Percentiles rank a stretch among this genome's conserved stretches.
Evolutionary conservation across 2,329 filamentous ascomycete genomes (phyloP).

Genomic region (Colletotrichum kahawae): DNA sequence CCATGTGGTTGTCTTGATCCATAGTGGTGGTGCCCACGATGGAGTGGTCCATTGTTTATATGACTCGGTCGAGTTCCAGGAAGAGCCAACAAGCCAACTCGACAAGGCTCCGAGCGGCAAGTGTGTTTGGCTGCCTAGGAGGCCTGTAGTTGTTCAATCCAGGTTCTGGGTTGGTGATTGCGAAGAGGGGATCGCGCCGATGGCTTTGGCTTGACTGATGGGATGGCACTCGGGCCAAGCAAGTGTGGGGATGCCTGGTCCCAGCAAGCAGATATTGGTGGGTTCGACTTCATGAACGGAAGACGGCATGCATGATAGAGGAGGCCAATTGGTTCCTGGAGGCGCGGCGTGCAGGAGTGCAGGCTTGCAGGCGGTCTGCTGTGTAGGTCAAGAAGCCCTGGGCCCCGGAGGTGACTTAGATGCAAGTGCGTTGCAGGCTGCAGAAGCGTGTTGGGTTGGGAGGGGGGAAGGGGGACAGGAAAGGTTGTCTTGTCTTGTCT

Average conservation of each 20-base stretch:
- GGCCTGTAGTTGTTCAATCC: slow-evolving; percentile 4
- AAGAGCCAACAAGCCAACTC: background rate
- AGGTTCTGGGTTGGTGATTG: slow-evolving; percentile 13
- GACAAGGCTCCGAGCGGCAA: background rate
- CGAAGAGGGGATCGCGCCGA: slow-evolving; percentile 13
- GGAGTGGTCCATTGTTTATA: slow-evolving; percentile 47
- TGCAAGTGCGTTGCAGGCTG: slow-evolving; percentile 23
- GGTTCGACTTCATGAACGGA: slow-evolving; percentile 46
- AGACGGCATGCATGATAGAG: slow-evolving; percentile 54
- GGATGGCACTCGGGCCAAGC: slow-evolving; percentile 26
- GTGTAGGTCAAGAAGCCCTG: slow-evolving; percentile 37
- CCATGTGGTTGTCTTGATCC: slow-evolving; percentile 51
- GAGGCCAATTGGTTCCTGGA: slow-evolving; percentile 43
- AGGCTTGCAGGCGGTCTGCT: slow-evolving; percentile 32
- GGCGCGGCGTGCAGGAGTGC: slow-evolving; percentile 23
- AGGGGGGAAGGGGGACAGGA: slow-evolving; percentile 28
- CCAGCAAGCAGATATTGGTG: slow-evolving; percentile 33
- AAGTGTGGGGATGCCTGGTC: slow-evolving; percentile 33
- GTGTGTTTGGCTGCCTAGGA: background rate
- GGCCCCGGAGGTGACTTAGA: slow-evolving; percentile 33
- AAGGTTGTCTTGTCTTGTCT: background rate
- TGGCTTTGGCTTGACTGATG: slow-evolving; percentile 15
- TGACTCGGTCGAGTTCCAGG: background rate
- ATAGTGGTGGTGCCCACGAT: slow-evolving; percentile 50
- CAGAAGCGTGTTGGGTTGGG: slow-evolving; percentile 25